phyloP scores from a whole-genome alignment of 768 basidiomycete genomes.

The Agaricus subrufescens region DNA sequence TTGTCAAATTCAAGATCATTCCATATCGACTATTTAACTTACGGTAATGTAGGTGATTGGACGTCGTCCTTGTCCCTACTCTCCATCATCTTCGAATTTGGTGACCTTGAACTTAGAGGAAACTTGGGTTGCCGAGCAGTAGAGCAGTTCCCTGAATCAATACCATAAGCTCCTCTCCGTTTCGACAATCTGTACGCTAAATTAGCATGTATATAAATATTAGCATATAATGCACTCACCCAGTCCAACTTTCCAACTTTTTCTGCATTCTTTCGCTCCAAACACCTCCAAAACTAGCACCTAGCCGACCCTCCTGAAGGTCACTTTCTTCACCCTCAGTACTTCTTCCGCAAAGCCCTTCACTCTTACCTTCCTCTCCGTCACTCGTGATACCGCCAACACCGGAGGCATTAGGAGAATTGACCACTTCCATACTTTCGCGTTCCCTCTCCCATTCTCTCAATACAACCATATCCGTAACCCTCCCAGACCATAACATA shows the following conservation, averaged over 20 bases:
- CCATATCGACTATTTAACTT: constrained; percentile 3
- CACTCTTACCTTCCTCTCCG: constrained; percentile 31
- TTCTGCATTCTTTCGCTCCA: constrained; percentile 41
- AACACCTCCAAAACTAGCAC: constrained; percentile 25
- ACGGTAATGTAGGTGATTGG: constrained; percentile 31
- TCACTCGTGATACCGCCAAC: constrained; percentile 31
- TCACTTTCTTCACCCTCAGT: constrained; percentile 15
- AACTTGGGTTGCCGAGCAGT: constrained; percentile 8
- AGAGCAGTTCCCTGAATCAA: neutral
- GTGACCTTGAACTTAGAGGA: constrained; percentile 12
- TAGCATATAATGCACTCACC: constrained; percentile 21
- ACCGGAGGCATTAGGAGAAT: constrained; percentile 6
- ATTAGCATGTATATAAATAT: neutral
- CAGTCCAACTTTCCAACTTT: constrained; percentile 41
- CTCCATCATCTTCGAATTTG: constrained; percentile 11
- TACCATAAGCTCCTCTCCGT: neutral
- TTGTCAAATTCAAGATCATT: no score
- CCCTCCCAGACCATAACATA: constrained; percentile 41
- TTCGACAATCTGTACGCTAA: constrained; percentile 16
- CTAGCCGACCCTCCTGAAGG: neutral
- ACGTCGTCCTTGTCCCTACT: constrained; percentile 13
- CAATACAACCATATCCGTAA: constrained; percentile 29
- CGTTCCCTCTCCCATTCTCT: constrained; percentile 29
- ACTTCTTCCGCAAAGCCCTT: constrained; percentile 33
- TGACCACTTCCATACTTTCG: neutral